Percentiles rank a stretch among this genome's conserved stretches.
phyloP scores from a whole-genome alignment of 768 basidiomycete genomes.

The Boletus insuetus region DNA sequence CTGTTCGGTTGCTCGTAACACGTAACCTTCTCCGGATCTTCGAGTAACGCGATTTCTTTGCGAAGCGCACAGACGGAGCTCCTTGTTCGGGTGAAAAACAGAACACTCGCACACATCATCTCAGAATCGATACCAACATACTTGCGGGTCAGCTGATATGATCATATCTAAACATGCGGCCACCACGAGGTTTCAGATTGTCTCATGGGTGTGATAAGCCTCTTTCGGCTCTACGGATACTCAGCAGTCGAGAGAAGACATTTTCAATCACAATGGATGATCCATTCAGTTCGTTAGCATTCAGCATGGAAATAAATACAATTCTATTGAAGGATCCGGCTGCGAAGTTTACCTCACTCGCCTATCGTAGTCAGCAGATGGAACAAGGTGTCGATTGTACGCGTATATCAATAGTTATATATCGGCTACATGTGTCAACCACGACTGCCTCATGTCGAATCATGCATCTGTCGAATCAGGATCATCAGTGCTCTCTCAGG shows the following conservation, averaged over 20 bases:
- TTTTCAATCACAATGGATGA: conserved; percentile 7
- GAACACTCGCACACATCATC: not conserved
- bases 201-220: conserved; percentile 1
- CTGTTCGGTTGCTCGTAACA: not conserved
- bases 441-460: conserved; percentile 4
- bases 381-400: not conserved
- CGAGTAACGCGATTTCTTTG: not conserved
- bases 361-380: not conserved
- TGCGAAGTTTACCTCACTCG: not conserved
- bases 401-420: conserved; percentile 4
- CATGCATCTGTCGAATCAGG: conserved; percentile 24
- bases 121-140: conserved; percentile 9
- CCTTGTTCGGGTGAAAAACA: conserved; percentile 3
- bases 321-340: not conserved
- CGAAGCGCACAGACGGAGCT: conserved; percentile 1
- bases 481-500: conserved; percentile 12
- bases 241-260: not conserved
- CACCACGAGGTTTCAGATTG: conserved; percentile 23
- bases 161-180: conserved; percentile 23
- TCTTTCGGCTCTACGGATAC: conserved; percentile 1
- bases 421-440: not conserved
- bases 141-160: conserved; percentile 15
- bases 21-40: not conserved
- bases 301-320: not conserved
- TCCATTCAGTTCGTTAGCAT: not conserved